Evolutionary conservation across 768 basidiomycete species (phyloP).

Genomic region (Rhizopogon vinicolor): DNA sequence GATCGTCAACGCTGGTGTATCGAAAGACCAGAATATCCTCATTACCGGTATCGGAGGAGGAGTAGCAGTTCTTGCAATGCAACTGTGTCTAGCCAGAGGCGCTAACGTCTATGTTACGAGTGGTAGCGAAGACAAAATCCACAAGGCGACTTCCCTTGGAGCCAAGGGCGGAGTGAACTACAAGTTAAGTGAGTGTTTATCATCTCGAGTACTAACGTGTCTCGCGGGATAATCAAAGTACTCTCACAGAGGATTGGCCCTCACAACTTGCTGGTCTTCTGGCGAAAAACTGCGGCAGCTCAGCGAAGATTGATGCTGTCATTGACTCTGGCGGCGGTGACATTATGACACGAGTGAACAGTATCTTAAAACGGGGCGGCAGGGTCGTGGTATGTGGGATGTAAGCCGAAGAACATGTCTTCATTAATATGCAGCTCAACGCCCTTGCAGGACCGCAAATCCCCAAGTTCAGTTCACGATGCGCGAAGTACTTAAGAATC

Average conservation of each 20-base stretch:
- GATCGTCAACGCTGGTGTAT: conserved; percentile 59
- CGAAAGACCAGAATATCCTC: conserved; percentile 64
- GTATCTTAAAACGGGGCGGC: conserved; percentile 52
- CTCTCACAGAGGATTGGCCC: conserved; percentile 46
- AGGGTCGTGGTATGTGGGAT: conserved; percentile 64
- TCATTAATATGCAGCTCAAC: not conserved
- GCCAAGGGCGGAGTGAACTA: conserved; percentile 78
- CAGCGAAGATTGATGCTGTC: conserved; percentile 46
- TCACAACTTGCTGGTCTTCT: conserved; percentile 41
- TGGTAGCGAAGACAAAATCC: not conserved
- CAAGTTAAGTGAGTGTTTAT: conserved; percentile 44
- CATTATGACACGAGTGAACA: conserved; percentile 47
- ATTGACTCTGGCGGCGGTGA: conserved; percentile 74
- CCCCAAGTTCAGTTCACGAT: conserved; percentile 66
- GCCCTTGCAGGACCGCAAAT: conserved; percentile 49
- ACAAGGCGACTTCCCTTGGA: conserved; percentile 59
- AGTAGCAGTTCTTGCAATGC: conserved; percentile 72
- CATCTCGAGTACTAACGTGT: too few species aligned
- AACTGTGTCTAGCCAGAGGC: conserved; percentile 47
- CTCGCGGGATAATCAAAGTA: not conserved
- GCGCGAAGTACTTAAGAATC: conserved; percentile 72
- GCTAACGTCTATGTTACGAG: too few species aligned
- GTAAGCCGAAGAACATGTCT: conserved; percentile 29
- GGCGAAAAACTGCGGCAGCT: conserved; percentile 25
- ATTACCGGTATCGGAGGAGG: conserved; percentile 85